Evolutionary conservation across 2,329 filamentous ascomycete species (phyloP), one percentile per base, ranked within the genome.

Genomic region (Paecilomyces variotii): DNA sequence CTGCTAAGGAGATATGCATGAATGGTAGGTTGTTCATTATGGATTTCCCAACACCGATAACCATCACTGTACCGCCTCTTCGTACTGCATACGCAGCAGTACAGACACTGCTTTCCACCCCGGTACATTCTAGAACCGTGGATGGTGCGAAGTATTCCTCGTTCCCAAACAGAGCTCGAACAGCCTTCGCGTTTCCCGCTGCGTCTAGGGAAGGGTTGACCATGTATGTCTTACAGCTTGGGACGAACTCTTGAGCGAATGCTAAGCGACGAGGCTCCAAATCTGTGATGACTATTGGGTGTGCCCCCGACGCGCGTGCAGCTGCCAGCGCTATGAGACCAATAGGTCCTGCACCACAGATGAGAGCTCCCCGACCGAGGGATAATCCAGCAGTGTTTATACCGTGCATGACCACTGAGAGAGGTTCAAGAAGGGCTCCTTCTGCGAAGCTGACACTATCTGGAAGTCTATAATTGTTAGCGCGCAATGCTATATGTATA

Each of bases 21-120:
- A 87, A 87, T 0, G 84, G 85, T 27, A 87, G 63, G 61, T 87
- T 86, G 61, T 88, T 84, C 82, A 87, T 85, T 6, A 82, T 76
- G 27, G 80, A 74, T 61, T 76, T 80, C 1, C 85, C 85, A 0
- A 88, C 85, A 0, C 86, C 86, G 60, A 88, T 84, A 0, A 87
- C 84, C 73, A 86, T 83, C 24, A 88, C 74, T 0, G 78, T 78
- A 0, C 86, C 86, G 4, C 85, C 84, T 57, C 83, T 75, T 19
- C 84, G 74, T 4, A 79, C 83, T 7, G 79, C 77, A 61, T 79
- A 87, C 4, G 79, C 79, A 1, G 83, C 85, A 2, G 84, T 85
- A 60, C 79, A 76, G 7, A 88, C 77, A 64, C 83, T 86, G 64
- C 79, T 84, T 71, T 88, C 84, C 0, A 87, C 81, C 0, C 86